Conservation (phyloP, 1,139 yeast species). For the Lodderomyces metapsilosis region DNA sequence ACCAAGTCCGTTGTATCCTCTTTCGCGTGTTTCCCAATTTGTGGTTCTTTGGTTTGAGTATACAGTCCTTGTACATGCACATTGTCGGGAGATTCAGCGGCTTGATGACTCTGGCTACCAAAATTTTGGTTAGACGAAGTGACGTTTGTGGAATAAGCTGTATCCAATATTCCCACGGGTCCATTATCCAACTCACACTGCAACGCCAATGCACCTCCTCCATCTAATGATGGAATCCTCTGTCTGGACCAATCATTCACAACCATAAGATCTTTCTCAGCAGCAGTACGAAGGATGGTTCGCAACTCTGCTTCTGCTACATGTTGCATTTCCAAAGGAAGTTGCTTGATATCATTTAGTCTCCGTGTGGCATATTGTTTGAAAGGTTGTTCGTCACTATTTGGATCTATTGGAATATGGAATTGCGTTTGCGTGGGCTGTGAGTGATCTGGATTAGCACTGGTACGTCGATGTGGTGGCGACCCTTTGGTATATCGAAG, state of each 20-base stretch:
- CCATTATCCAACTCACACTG: slow-evolving; percentile 5
- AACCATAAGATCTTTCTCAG: slow-evolving; percentile 44
- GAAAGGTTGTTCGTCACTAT: background rate
- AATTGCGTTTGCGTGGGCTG: background rate
- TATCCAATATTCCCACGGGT: too few species aligned
- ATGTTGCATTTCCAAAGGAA: slow-evolving; percentile 17
- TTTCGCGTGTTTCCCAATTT: too few species aligned
- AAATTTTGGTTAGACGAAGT: background rate
- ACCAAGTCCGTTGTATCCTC: background rate
- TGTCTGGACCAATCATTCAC: slow-evolving; percentile 61
- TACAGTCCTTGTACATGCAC: too few species aligned
- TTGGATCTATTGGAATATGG: background rate
- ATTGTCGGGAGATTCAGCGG: background rate
- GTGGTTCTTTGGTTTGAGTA: too few species aligned
- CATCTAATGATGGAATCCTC: slow-evolving; percentile 51
- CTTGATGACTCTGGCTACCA: background rate
- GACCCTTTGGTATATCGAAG: background rate
- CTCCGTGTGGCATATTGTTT: background rate
- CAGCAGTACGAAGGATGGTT: slow-evolving; percentile 39
- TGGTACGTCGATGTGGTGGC: background rate
- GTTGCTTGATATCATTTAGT: background rate
- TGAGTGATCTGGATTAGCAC: background rate
- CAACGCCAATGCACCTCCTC: slow-evolving; percentile 11
- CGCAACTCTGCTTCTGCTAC: slow-evolving; percentile 30
- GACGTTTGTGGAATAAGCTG: background rate